Base-by-base conservation (phyloP, 805 yeast genomes). In the Ascoidea tarda region DNA sequence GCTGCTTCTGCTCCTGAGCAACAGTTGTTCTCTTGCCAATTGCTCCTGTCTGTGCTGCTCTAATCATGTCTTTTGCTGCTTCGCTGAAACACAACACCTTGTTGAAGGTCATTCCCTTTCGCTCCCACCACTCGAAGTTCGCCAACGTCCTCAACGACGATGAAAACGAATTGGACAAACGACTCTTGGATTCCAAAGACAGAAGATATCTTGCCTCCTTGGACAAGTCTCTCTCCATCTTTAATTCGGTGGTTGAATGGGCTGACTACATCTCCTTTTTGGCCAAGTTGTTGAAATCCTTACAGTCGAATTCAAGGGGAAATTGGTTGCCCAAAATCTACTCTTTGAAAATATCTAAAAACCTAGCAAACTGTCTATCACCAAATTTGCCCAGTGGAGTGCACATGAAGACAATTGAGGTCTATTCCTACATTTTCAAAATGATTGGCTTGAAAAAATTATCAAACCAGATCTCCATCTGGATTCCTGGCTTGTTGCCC, bases 401-500 rank as follows among this genome's bases (percentile, higher is more conserved):
- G 0, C 99, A 93, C 64, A 85, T 84, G 58, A 93, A 88, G 62
- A 77, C 96, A 0, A 67, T 93, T 46, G 87, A 82, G 53, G 78
- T 90, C 1, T 93, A 90, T 64, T 79, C 77, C 28, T 69, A 71
- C 51, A 77, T 91, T 1, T 87, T 93, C 67, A 73, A 73, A 45
- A 76, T 79, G 33, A 67, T 91, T 44, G 83, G 84, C 1, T 62
- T 65, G 0, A 79, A 76, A 5, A 67, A 76, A 5, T 67, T 87
- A 44, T 77, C 83, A 48, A 56, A 67, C 8, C 76, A 79, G 53
- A 70, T 85, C n/a, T 71, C 75, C 46, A 67, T 83, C 1, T 93
- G 99, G 99, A 71, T 91, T 1, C 96, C 97, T 0, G 97, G 98
- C 0, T 66, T 93, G n/a, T 69, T 93, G 6, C 96, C 98, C 0